phyloP scores from a whole-genome alignment of 495 filamentous ascomycete genomes.

The Trichoderma parareesei region DNA sequence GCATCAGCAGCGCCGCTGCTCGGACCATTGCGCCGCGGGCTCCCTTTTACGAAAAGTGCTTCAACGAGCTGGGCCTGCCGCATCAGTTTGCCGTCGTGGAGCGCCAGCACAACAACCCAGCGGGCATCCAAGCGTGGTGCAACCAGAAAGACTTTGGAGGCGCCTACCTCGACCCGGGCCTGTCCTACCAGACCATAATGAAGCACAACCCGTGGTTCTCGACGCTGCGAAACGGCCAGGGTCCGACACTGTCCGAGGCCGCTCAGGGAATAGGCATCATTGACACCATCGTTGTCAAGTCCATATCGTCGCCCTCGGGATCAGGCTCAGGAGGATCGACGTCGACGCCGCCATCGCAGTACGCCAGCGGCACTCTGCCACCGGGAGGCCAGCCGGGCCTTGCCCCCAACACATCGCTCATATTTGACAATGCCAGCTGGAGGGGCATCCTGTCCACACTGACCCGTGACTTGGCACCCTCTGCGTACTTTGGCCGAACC shows the following conservation, averaged over 20 bases:
- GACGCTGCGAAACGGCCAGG: conserved; percentile 40
- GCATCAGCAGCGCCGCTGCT: conserved; percentile 57
- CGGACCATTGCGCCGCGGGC: conserved; percentile 60
- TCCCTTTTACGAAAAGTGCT: conserved; percentile 79
- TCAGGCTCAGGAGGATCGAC: conserved; percentile 31
- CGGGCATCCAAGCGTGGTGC: conserved; percentile 53
- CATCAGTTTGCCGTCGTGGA: conserved; percentile 73
- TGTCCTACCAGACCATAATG: conserved; percentile 38
- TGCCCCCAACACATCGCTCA: conserved; percentile 38
- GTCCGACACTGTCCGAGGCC: conserved; percentile 61
- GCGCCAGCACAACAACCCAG: conserved; percentile 51
- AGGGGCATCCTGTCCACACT: conserved; percentile 74
- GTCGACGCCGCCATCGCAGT: conserved; percentile 29
- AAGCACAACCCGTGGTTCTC: conserved; percentile 33
- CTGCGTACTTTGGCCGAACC: conserved; percentile 64
- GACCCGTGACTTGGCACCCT: conserved; percentile 71
- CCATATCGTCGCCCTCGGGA: conserved; percentile 23
- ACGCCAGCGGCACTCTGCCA: conserved; percentile 19
- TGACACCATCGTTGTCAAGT: conserved; percentile 65
- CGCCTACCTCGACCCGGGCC: conserved; percentile 66
- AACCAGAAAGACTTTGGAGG: conserved; percentile 67
- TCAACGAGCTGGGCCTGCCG: conserved; percentile 79
- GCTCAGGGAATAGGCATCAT: conserved; percentile 67
- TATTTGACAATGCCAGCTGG: conserved; percentile 76
- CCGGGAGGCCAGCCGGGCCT: conserved; percentile 23